A percentile compares a stretch with the other conserved stretches of the same genome.
Evolutionary conservation across 2,329 filamentous ascomycete genomes (phyloP).

Genomic region (Diaporthe destruens): DNA sequence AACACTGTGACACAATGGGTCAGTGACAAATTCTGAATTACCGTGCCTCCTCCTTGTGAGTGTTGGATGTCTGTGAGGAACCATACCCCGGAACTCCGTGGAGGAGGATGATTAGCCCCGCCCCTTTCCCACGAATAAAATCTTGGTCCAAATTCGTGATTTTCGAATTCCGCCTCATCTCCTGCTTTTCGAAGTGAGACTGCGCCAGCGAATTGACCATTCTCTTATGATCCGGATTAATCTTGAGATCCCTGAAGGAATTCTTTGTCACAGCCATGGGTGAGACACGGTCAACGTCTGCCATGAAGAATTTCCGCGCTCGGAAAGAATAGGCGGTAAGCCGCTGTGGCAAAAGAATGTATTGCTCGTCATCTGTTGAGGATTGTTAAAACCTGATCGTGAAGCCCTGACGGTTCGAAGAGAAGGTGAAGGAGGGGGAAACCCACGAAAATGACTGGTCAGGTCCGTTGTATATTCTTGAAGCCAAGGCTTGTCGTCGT

Average conservation of each 20-base stretch:
- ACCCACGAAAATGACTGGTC: slow-evolving; percentile 1
- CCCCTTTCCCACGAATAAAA: slow-evolving; percentile 47
- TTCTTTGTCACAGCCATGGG: background rate
- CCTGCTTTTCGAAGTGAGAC: slow-evolving; percentile 34
- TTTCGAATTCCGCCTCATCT: background rate
- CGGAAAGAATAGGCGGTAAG: slow-evolving; percentile 25
- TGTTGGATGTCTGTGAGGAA: no score
- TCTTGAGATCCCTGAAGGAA: slow-evolving; percentile 22
- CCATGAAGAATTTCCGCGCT: slow-evolving; percentile 31
- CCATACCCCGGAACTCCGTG: slow-evolving; percentile 40
- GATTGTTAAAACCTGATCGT: background rate
- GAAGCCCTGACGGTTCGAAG: no score
- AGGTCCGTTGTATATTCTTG: background rate
- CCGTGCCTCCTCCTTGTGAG: no score
- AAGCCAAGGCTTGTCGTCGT: background rate
- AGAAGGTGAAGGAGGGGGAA: background rate
- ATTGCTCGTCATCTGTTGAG: background rate
- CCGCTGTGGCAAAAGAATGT: slow-evolving; percentile 23
- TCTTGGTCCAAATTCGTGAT: slow-evolving; percentile 28
- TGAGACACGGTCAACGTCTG: slow-evolving; percentile 23
- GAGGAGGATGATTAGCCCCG: slow-evolving; percentile 30
- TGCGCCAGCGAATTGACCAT: slow-evolving; percentile 21
- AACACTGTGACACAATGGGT: background rate
- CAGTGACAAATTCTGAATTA: background rate
- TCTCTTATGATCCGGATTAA: slow-evolving; percentile 16